Evolutionary conservation across 768 basidiomycete genomes (phyloP).

Genomic region (Tephrocybe sp.): DNA sequence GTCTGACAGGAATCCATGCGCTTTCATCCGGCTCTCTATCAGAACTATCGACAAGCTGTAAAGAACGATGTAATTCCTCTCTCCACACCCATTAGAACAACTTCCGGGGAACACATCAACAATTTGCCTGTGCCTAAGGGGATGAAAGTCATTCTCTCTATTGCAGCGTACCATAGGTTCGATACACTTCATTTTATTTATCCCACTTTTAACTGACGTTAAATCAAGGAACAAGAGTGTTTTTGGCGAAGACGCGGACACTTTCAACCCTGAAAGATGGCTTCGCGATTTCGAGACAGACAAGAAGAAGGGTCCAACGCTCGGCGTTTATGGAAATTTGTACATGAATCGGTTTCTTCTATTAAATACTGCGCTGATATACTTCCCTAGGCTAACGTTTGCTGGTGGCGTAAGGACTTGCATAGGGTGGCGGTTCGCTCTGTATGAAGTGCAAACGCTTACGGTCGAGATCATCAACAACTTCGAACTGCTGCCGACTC

Average conservation of each 20-base stretch:
- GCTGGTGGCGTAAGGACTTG: conserved; percentile 46
- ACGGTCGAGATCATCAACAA: conserved; percentile 57
- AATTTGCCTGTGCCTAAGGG: conserved; percentile 50
- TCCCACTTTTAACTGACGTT: not conserved
- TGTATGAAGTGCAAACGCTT: conserved; percentile 57
- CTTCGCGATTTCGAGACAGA: conserved; percentile 31
- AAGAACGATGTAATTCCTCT: conserved; percentile 60
- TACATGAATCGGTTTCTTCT: conserved; percentile 21
- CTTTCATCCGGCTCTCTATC: conserved; percentile 50
- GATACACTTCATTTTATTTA: not conserved
- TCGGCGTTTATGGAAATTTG: conserved; percentile 49
- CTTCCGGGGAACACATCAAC: conserved; percentile 39
- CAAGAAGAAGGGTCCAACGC: conserved; percentile 36
- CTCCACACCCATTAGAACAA: conserved; percentile 46
- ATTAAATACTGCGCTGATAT: not conserved
- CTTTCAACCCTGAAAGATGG: conserved; percentile 59
- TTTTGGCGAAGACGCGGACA: conserved; percentile 56
- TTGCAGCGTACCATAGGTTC: conserved; percentile 55
- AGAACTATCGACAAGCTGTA: conserved; percentile 48
- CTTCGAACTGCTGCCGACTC: conserved; percentile 50
- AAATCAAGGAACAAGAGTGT: conserved; percentile 39
- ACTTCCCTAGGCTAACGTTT: conserved; percentile 38
- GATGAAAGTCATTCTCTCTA: conserved; percentile 48
- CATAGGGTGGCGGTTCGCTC: conserved; percentile 50
- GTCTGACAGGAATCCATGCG: conserved; percentile 45